Conservation (phyloP, 2,329 filamentous ascomycete species). For the Sarocladiaceae sp. region DNA sequence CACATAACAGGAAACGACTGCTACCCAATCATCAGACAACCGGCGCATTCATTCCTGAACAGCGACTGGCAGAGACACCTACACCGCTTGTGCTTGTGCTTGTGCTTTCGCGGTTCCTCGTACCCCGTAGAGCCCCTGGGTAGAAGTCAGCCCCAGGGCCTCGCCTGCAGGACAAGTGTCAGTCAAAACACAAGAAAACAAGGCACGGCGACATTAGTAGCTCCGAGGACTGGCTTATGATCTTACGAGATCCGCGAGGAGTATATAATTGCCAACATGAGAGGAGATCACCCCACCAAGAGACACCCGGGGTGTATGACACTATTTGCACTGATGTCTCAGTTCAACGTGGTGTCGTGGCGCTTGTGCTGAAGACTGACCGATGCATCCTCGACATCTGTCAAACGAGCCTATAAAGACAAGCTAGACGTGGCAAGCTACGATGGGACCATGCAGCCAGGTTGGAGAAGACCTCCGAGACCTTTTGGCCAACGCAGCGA, state of each 20-base stretch:
- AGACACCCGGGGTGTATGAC: background rate
- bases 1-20: too few relatives aligned
- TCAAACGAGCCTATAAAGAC: background rate
- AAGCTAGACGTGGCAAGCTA: too few relatives aligned
- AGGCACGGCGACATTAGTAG: background rate
- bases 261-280: background rate
- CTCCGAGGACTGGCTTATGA: background rate
- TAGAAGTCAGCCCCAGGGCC: too few relatives aligned
- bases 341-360: conserved; percentile 8
- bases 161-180: background rate
- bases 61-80: too few relatives aligned
- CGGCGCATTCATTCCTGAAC: too few relatives aligned
- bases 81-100: too few relatives aligned
- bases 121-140: too few relatives aligned
- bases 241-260: background rate
- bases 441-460: background rate
- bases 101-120: too few relatives aligned
- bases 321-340: background rate
- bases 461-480: too few relatives aligned
- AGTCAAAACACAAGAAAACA: background rate
- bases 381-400: background rate
- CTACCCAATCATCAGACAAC: too few relatives aligned
- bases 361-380: background rate
- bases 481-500: too few relatives aligned
- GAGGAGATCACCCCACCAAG: too few relatives aligned